Percentiles rank a stretch among this genome's conserved stretches.
phyloP scores from a whole-genome alignment of 2,329 filamentous ascomycete species.

The Clarireedia paspali region DNA sequence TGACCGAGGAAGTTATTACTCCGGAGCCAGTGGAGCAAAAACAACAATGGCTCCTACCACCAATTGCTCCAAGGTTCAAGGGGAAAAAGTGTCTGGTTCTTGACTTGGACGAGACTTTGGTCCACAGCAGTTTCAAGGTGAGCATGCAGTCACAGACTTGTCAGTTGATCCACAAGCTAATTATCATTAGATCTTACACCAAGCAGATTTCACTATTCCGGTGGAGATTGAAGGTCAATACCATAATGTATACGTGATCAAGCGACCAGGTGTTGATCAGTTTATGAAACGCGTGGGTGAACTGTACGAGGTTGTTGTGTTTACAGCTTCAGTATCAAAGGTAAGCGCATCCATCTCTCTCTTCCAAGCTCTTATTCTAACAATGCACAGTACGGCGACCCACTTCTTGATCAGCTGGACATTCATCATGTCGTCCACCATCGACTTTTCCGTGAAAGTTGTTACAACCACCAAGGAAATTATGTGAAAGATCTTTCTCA shows the following conservation, averaged over 20 bases:
- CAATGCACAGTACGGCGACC: conserved; percentile 74
- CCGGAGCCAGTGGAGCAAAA: conserved; percentile 26
- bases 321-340: conserved; percentile 97
- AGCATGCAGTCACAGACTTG: conserved; percentile 17
- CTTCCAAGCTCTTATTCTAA: conserved; percentile 8
- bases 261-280: conserved; percentile 94
- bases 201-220: conserved; percentile 97
- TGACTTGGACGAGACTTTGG: conserved; percentile 91
- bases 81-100: conserved; percentile 91
- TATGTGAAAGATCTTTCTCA: conserved; percentile 99
- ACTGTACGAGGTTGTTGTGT: conserved; percentile 96
- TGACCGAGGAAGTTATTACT: conserved; percentile 15
- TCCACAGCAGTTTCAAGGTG: conserved; percentile 99
- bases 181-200: conserved; percentile 70
- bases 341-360: conserved; percentile 38
- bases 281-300: conserved; percentile 99
- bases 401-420: conserved; percentile 89
- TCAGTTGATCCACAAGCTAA: conserved; percentile 3
- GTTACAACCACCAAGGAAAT: conserved; percentile 98
- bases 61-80: conserved; percentile 69
- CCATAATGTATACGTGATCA: conserved; percentile 99
- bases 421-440: conserved; percentile 97
- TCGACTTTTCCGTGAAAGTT: conserved; percentile 92
- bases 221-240: conserved; percentile 99
- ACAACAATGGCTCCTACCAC: conserved; percentile 57